Base-by-base conservation (phyloP, 2,329 filamentous ascomycete genomes). In the Didymella segeticola region DNA sequence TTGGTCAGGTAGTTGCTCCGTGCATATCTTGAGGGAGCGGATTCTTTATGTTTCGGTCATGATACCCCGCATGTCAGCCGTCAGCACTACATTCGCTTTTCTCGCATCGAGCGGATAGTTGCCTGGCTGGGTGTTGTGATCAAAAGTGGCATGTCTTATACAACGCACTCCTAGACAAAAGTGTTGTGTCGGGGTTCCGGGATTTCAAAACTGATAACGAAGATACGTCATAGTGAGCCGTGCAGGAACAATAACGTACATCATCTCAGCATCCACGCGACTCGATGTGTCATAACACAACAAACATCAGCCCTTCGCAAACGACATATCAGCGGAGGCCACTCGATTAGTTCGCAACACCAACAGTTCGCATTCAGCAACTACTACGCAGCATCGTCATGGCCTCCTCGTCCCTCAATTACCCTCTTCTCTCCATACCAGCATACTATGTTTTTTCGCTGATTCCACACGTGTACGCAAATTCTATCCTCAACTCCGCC, bases 371-470 rank as follows among this genome's bases (percentile, higher is more conserved):
- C 17, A 22, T 19, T 22, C 34, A 27, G 6, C 37, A 26, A 30
- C 12, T 29, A 33, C 20, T 11, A 29, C 15, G n/a, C 5, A 19
- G 15, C 23, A 20, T 11, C 15, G 30, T 3, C 20, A 65, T 68
- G 64, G 50, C 62, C 11, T 57, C 61, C 20, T 59, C 56, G 9
- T 36, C 58, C 5, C 51, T 66, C 31, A 68, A 66, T 42, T 68
- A 68, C 50, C 63, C 60, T 3, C 62, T 68, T 38, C 62, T 68
- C 39, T 58, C 63, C 26, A 68, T 68, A 31, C 66, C 66, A 12
- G 64, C 63, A 17, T 68, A 66, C 62, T 67, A 68, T 12, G 19
- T 64, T 53, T 67, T 68, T 54, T 62, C 59, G 20, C 25, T 65
- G 17, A 8, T 58, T 2, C 66, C 66, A 2, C 66, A 68, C 45